Conservation (phyloP, 2,329 filamentous ascomycete genomes). For the Calonectria ilicicola region DNA sequence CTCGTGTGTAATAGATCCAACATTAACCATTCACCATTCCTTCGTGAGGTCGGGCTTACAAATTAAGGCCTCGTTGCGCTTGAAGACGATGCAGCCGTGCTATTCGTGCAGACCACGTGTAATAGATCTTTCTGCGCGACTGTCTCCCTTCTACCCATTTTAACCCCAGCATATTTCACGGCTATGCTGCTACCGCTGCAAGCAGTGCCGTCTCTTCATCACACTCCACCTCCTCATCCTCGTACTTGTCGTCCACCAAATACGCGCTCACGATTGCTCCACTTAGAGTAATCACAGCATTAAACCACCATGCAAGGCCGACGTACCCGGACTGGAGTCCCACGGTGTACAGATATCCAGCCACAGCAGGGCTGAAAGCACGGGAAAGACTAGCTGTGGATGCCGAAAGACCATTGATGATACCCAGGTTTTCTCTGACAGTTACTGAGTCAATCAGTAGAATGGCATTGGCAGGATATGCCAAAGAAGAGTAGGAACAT, state of each 20-base stretch:
- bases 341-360: slow-evolving; percentile 84
- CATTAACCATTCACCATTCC: neutral
- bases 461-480: slow-evolving; percentile 91
- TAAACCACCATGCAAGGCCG: slow-evolving; percentile 94
- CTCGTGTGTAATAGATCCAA: too few relatives aligned
- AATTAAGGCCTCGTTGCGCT: neutral
- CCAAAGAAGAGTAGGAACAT: slow-evolving; percentile 90
- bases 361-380: slow-evolving; percentile 88
- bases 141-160: neutral
- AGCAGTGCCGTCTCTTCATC: slow-evolving; percentile 20
- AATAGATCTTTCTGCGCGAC: neutral
- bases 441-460: slow-evolving; percentile 90
- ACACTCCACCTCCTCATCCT: neutral
- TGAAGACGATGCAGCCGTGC: too few relatives aligned
- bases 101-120: too few relatives aligned
- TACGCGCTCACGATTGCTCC: slow-evolving; percentile 5
- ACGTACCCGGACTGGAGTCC: slow-evolving; percentile 86
- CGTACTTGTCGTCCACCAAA: neutral
- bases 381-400: slow-evolving; percentile 91
- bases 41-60: neutral
- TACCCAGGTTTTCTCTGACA: slow-evolving; percentile 85
- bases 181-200: neutral
- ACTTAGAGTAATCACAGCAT: slow-evolving; percentile 52
- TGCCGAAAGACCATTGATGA: slow-evolving; percentile 91
- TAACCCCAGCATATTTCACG: neutral